These are phyloP conservation scores for Torulaspora microellipsoides DNA, from an alignment of 805 yeast genomes.

Conservation along the genomic window DNA sequence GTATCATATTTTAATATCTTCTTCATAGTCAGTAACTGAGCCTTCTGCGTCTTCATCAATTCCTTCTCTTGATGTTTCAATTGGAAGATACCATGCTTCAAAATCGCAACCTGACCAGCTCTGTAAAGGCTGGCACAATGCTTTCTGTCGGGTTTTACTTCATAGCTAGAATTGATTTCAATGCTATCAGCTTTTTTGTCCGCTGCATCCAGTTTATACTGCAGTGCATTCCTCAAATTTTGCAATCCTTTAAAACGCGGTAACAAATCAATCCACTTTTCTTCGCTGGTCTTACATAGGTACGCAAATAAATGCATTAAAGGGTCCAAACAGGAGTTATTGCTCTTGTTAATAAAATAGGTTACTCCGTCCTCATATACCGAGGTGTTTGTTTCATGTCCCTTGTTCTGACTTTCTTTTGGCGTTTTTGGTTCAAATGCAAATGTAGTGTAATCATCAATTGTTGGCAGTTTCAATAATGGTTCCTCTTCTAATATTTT, in stretches of 20 bases:
- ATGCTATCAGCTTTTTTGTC: conserved; percentile 11
- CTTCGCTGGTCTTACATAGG: conserved; percentile 35
- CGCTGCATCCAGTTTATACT: conserved; percentile 38
- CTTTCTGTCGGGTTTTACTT: conserved; percentile 13
- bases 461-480: conserved; percentile 37
- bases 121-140: conserved; percentile 43
- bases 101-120: conserved; percentile 45
- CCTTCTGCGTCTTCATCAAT: conserved; percentile 41
- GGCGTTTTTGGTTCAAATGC: conserved; percentile 31
- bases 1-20: conserved; percentile 49
- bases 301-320: conserved; percentile 33
- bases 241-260: conserved; percentile 56
- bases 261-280: conserved; percentile 40
- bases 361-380: conserved; percentile 32
- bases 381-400: conserved; percentile 1
- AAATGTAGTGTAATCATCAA: conserved; percentile 40
- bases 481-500: conserved; percentile 31
- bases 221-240: conserved; percentile 50
- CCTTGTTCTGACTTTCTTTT: background rate
- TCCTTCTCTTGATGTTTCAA: conserved; percentile 50
- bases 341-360: conserved; percentile 31
- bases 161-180: conserved; percentile 7
- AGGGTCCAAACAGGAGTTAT: conserved; percentile 14
- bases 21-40: conserved; percentile 45
- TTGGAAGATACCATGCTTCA: conserved; percentile 40